These are phyloP conservation scores for Elongisporangium senticosum DNA, from an alignment of 352 stramenopile genomes.

Conservation along the genomic window DNA sequence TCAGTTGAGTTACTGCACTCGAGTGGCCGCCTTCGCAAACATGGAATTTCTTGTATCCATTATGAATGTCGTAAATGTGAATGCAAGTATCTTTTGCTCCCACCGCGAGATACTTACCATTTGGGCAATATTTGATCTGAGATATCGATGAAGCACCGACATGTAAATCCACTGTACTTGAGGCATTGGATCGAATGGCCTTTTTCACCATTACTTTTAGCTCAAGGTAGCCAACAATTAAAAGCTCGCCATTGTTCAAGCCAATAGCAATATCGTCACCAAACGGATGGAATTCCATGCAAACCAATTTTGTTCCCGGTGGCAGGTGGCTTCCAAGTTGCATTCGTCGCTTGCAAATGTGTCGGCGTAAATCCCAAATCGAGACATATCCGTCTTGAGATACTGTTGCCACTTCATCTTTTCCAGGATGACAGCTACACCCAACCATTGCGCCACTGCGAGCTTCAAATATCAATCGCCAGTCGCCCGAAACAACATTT, in stretches of 20 bases:
- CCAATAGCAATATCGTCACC: constrained; percentile 49
- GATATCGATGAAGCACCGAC: constrained; percentile 12
- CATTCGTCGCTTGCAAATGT: constrained; percentile 25
- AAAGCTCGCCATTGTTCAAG: constrained; percentile 41
- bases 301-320: constrained; percentile 24
- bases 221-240: constrained; percentile 38
- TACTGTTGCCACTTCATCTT: constrained; percentile 38
- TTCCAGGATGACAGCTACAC: constrained; percentile 31
- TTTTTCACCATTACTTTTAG: constrained; percentile 38
- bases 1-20: constrained; percentile 74
- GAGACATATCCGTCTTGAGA: constrained; percentile 46
- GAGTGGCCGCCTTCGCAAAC: constrained; percentile 73
- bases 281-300: constrained; percentile 49
- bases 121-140: constrained; percentile 52
- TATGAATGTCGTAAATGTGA: constrained; percentile 45
- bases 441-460: constrained; percentile 27
- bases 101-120: constrained; percentile 40
- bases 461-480: constrained; percentile 50
- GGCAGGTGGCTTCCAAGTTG: constrained; percentile 22
- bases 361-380: constrained; percentile 47
- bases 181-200: constrained; percentile 19
- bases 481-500: constrained; percentile 32
- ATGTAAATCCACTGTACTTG: constrained; percentile 8
- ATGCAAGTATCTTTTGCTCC: constrained; percentile 57
- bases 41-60: constrained; percentile 51